Base-by-base conservation (phyloP, 2,329 filamentous ascomycete genomes). In the Hypomyces rosellus region DNA sequence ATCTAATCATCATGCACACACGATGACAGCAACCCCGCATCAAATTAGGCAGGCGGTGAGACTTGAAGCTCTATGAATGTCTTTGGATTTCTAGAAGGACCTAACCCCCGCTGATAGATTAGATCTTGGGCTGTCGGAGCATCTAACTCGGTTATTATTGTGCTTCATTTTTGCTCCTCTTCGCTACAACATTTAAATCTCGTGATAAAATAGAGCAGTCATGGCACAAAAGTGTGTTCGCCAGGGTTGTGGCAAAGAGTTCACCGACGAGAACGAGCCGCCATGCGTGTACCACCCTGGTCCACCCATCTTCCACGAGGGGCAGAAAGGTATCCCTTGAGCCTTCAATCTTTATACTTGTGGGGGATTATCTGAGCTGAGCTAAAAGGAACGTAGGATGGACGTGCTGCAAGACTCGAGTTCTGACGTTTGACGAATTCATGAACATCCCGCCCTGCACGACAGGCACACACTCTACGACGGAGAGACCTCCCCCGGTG, bases 351-450 rank as follows among this genome's bases (percentile, higher is more conserved):
- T 12, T 22, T 14, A 34, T 15, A 20, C 20, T 30, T 22, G 12
- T 3, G 8, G 16, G n/a, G 0, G 4, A 25, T 6, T 39, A 11
- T 33, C 20, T 42, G 22, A 52, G 9, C 8, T 12, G n/a, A 13
- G 3, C 14, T 9, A 2, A 2, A n/a, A 13, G 14, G 22, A 14
- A 14, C 12, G 41, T 63, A 96, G 92, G 93, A 65, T 97, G 93
- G 92, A 95, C 95, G 75, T 99, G 93, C 76, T 99, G 93, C 81
- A 97, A 96, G 73, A 86, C 91, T 51, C 87, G 93, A 63, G 90
- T 97, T 61, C 77, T 99, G 61, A 96, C 90, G 53, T 99, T 99
- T 67, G 93, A 99, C 72, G 93, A 99, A 73, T 99, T 99, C 76
- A 88, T 99, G 69, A 70, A 77, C 54, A 97, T 99, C 61, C 76